These are phyloP conservation scores for Colletotrichum gloeosporioides DNA, from an alignment of 2,329 filamentous ascomycete species.

Conservation along the genomic window DNA sequence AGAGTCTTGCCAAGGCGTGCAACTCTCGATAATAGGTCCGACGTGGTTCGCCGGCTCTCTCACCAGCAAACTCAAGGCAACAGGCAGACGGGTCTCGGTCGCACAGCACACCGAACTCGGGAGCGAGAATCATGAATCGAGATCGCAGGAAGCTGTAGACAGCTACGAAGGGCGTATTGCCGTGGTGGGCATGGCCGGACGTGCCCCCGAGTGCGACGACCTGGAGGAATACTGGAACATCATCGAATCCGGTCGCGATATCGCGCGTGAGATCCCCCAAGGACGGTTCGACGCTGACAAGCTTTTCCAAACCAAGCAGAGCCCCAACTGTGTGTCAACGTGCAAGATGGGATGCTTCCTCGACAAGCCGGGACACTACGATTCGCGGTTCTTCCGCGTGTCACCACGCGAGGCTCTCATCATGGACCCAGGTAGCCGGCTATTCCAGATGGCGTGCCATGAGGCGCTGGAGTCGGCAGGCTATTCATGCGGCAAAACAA, in stretches of 20 bases:
- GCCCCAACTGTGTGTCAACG: not conserved
- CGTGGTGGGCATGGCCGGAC: not conserved
- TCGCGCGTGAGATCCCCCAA: not conserved
- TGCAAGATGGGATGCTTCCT: constrained; percentile 19
- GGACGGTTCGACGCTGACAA: not conserved
- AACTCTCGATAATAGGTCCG: not conserved
- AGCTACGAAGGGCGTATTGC: not conserved
- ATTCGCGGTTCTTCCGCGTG: constrained; percentile 45
- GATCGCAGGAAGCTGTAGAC: not conserved
- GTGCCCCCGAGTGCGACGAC: not conserved
- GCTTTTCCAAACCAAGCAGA: not conserved
- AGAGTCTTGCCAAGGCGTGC: not conserved
- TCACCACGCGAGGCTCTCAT: constrained; percentile 28
- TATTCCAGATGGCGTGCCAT: constrained; percentile 36
- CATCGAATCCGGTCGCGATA: not conserved
- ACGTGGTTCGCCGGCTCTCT: not conserved
- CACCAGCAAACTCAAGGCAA: not conserved
- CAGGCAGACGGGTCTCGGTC: not conserved
- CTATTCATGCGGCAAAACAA: constrained; percentile 25
- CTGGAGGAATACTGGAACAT: not conserved
- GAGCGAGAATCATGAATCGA: not conserved
- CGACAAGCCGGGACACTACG: constrained; percentile 31
- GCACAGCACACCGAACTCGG: not conserved
- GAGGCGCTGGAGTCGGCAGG: constrained; percentile 31
- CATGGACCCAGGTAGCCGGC: constrained; percentile 36